Evolutionary conservation across 305 asterid species (phyloP).

Genomic region (Plantago lanceolata): DNA sequence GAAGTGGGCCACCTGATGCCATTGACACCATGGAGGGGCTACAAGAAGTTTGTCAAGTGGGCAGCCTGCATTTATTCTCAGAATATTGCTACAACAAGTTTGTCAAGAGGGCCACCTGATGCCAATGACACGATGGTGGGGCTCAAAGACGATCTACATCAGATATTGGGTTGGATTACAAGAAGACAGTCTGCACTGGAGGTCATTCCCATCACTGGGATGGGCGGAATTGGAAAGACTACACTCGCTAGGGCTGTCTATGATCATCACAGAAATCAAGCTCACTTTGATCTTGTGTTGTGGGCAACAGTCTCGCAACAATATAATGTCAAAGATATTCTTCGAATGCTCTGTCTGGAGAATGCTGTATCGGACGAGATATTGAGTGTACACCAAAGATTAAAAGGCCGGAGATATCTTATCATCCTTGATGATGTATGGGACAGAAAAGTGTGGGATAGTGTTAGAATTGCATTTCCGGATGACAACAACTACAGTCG

Average conservation of each 20-base stretch:
- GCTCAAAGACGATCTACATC: not conserved
- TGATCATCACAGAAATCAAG: not conserved
- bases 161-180: not conserved
- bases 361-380: not conserved
- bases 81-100: no score
- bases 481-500: no score
- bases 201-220: not conserved
- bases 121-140: not conserved
- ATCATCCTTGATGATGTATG: no score
- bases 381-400: not conserved
- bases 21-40: no score
- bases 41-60: not conserved
- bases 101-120: not conserved
- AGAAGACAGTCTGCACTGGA: no score
- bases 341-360: not conserved
- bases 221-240: conserved; percentile 6
- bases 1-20: no score
- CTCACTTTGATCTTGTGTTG: not conserved
- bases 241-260: not conserved
- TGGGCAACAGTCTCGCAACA: not conserved
- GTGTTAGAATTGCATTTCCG: no score
- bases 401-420: no score
- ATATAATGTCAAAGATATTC: not conserved
- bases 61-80: no score
- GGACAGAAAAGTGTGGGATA: no score